Percentiles rank a stretch among this genome's conserved stretches.
Evolutionary conservation across 768 basidiomycete species (phyloP).

Genomic region (Leccinum pellstonianum): DNA sequence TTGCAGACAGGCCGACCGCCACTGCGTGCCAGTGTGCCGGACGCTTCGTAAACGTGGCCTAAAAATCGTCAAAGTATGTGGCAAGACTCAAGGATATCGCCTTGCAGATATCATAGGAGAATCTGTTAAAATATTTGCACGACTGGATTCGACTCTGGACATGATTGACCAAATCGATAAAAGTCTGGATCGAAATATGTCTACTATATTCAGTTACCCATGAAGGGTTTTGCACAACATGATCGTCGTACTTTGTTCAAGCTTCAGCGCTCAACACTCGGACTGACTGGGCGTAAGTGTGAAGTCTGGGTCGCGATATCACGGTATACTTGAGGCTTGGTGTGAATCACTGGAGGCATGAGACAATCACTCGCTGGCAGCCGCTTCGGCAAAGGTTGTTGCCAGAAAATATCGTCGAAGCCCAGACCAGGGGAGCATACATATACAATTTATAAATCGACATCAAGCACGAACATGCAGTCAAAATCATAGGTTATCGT

Average conservation of each 20-base stretch:
- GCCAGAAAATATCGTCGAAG: background rate
- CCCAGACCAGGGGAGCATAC: background rate
- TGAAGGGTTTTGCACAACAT: background rate
- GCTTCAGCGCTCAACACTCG: background rate
- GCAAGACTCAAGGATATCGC: background rate
- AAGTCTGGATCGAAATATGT: background rate
- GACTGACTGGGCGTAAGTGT: too few species aligned
- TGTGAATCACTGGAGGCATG: background rate
- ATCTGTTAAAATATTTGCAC: background rate
- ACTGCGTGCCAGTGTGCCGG: background rate
- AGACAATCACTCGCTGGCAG: background rate
- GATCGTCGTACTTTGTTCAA: background rate
- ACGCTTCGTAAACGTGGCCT: conserved; percentile 2
- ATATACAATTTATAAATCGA: conserved; percentile 3
- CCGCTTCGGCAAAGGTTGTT: background rate
- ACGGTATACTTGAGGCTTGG: too few species aligned
- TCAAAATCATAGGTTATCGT: background rate
- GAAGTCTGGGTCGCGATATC: too few species aligned
- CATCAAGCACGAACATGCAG: conserved; percentile 7
- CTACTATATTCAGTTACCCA: background rate
- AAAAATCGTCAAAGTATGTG: background rate
- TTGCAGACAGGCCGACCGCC: conserved; percentile 1
- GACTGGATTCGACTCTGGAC: background rate
- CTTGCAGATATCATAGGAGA: too few species aligned
- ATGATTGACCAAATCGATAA: background rate